Percentiles rank a stretch among this genome's conserved stretches.
These are phyloP conservation scores for Cystobasidiaceae sp. DNA, from an alignment of 1,284 basidiomycete species.

Conservation along the genomic window DNA sequence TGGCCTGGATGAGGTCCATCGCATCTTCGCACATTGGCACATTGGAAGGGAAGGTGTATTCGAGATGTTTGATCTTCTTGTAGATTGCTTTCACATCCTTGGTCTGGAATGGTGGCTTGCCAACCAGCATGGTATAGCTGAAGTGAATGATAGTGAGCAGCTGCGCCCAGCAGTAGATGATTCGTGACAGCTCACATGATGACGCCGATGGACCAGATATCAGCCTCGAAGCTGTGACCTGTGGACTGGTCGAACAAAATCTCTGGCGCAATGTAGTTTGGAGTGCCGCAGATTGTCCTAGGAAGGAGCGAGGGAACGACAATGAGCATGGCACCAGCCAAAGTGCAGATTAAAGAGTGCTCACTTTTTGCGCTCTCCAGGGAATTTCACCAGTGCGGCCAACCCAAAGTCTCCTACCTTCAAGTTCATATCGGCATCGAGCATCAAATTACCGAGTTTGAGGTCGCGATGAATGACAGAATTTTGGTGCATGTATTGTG, in stretches of 20 bases:
- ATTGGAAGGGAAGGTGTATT: conserved; percentile 84
- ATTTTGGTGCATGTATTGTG: conserved; percentile 92
- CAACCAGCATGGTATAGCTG: conserved; percentile 83
- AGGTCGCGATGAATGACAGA: conserved; percentile 90
- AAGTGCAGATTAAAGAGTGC: conserved; percentile 32
- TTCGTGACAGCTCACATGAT: conserved; percentile 57
- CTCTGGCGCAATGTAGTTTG: conserved; percentile 98
- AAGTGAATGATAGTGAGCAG: background rate
- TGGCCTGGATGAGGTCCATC: conserved; percentile 72
- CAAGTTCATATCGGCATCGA: conserved; percentile 86
- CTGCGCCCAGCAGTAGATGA: background rate
- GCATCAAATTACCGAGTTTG: conserved; percentile 91
- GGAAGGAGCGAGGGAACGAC: background rate
- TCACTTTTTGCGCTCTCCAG: conserved; percentile 89
- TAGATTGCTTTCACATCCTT: conserved; percentile 95
- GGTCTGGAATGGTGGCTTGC: conserved; percentile 94
- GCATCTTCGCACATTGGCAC: conserved; percentile 66
- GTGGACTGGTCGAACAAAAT: conserved; percentile 93
- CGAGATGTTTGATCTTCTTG: conserved; percentile 87
- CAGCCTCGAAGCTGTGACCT: conserved; percentile 96
- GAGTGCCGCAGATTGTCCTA: conserved; percentile 92
- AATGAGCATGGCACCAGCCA: background rate
- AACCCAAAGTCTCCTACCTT: conserved; percentile 97
- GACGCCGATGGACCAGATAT: conserved; percentile 96
- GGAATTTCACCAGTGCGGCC: conserved; percentile 91